Base-by-base conservation (phyloP, 2,329 filamentous ascomycete genomes). In the Aspergillus persii region DNA sequence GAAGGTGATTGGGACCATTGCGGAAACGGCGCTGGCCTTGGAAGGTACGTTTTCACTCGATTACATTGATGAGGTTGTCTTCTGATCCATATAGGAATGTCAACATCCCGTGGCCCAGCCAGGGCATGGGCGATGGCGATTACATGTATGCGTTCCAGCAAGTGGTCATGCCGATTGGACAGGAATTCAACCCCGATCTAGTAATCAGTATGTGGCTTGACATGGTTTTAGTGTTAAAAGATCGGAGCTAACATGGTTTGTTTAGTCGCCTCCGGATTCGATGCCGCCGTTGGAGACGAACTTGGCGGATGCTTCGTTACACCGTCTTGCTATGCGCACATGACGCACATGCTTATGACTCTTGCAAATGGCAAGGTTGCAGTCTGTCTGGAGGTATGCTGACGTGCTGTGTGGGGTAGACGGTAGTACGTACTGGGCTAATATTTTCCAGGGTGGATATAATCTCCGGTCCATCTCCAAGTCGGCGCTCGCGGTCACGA, bases 261-360 rank as follows among this genome's bases (percentile, higher is more conserved):
- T 41, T 23, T 59, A 81, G 89, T 99, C 58, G 95, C 95, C 23
- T 92, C 95, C 47, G 95, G 95, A 0, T 99, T 99, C 68, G 95
- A 99, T 74, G 95, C 95, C 15, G 95, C 95, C 0, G 91, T 90
- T 64, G 95, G 95, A 11, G 95, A 99, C 74, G 89, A 95, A 70
- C 84, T 99, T 1, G 95, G 95, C 53, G 92, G 90, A 33, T 99
- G 95, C 73, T 94, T 92, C 70, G 95, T 99, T 4, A 89, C 92
- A 1, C 95, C 95, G 0, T 79, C 87, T 4, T 96, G 95, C 71
- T 99, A 98, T 72, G 91, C 93, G 12, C 94, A 99, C 71, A 98
- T 99, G 95, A 98, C 95, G 15, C 92, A 97, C 72, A 97, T 98
- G 94, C 85, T 99, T 51, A 98, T 97, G 93, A 92, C 91, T 2